Evolutionary conservation across 768 basidiomycete genomes (phyloP), one percentile per base, ranked within the genome.

Genomic region (Serendipita sp.): DNA sequence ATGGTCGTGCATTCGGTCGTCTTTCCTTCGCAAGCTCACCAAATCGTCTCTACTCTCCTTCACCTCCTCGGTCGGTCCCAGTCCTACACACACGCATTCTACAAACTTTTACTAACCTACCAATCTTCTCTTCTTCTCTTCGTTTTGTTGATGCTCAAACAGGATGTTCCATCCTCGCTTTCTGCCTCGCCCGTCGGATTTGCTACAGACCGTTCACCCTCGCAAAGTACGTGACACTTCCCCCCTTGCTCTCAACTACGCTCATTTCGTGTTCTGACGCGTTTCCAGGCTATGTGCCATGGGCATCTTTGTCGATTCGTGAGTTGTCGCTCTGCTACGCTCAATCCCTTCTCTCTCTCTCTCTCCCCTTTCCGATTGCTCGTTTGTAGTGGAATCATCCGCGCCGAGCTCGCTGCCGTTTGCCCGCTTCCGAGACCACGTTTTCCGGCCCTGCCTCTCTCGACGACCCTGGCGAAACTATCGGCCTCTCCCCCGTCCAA

Each of bases 281-380:
- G n/a, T 9, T 48, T 28, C n/a, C 24, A 58, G 53, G n/a, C 9
- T 33, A 7, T 58, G 53, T 58, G 9, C 30, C 17, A 58, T 58
- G 22, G 53, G 17, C 53, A 58, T 58, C 53, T 58, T 58, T 58
- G 17, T 34, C 11, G 53, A 58, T 58, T 58, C 53, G 22, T 48
- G 45, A 48, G 45, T 48, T 5, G 9, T 20, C 42, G 42, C 11
- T 20, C 42, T 20, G 42, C n/a, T 38, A 2, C 38, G 5, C 7
- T 38, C 38, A 7, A 2, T 38, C 38, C 14, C 7, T 38, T 14
- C 14, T 38, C 38, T 38, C 38, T 38, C 38, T 38, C 38, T 38
- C 14, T 38, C 38, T 38, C 38, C 14, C 5, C 38, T 38, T 5
- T 38, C 14, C 34, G 5, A 14, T 38, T 38, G 14, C 38, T n/a